Evolutionary conservation across 2,329 filamentous ascomycete species (phyloP).

Genomic region (Beauveria sp.): DNA sequence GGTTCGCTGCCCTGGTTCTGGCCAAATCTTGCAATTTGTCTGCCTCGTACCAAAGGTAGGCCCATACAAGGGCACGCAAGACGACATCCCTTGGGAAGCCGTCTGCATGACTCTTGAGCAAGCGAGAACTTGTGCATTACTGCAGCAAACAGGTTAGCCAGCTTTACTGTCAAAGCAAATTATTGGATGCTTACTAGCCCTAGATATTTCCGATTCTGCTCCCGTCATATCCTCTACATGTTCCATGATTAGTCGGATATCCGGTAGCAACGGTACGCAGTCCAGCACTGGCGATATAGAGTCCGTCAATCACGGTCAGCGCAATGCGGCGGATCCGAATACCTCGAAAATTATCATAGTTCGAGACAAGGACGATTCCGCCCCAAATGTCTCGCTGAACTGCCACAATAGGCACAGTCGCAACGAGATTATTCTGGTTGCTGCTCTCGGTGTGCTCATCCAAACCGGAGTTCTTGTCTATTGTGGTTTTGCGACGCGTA

Average conservation of each 20-base stretch:
- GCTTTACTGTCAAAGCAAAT: neutral
- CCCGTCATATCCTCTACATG: neutral
- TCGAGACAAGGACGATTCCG: neutral
- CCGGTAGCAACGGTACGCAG: neutral
- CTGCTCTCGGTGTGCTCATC: neutral
- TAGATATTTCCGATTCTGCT: neutral
- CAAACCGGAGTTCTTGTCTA: neutral
- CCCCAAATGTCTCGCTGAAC: neutral
- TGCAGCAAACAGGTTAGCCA: neutral
- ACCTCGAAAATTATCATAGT: neutral
- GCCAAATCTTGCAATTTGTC: constrained; percentile 15
- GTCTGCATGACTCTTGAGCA: constrained; percentile 10
- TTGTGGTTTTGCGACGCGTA: neutral
- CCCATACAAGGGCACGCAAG: neutral
- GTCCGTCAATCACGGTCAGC: neutral
- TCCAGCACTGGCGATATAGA: neutral
- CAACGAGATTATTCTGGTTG: neutral
- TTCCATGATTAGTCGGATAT: neutral
- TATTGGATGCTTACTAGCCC: neutral
- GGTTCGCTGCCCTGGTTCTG: constrained; percentile 16
- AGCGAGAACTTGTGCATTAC: neutral
- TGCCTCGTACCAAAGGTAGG: constrained; percentile 5
- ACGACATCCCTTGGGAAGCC: neutral
- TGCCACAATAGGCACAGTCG: neutral
- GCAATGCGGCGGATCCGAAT: neutral